These are phyloP conservation scores for Gastrolobium villosum DNA, from an alignment of 306 rosid genomes.

Conservation along the genomic window DNA sequence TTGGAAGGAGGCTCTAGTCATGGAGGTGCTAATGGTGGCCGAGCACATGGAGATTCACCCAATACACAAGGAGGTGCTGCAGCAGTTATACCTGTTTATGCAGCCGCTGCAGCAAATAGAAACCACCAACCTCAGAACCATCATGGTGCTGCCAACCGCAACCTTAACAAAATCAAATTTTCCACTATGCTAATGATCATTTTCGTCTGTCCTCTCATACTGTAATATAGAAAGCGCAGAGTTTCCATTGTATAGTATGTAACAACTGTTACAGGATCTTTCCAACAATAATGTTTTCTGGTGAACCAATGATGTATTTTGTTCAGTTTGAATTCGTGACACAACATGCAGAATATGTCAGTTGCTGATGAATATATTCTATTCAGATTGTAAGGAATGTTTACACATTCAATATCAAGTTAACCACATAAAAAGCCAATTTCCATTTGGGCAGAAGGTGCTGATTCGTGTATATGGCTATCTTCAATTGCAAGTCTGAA, in stretches of 20 bases:
- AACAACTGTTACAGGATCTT: constrained; percentile 8
- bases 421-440: neutral
- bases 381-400: neutral
- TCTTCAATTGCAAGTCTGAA: constrained; percentile 3
- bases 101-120: constrained; percentile 68
- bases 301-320: constrained; percentile 10
- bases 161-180: constrained; percentile 45
- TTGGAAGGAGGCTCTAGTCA: constrained; percentile 48
- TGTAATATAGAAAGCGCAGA: constrained; percentile 36
- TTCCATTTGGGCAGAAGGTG: constrained; percentile 26
- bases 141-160: constrained; percentile 57
- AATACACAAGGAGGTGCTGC: constrained; percentile 58
- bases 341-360: neutral
- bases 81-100: constrained; percentile 66
- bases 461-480: neutral
- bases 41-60: constrained; percentile 49
- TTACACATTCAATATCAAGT: constrained; percentile 17
- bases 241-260: neutral
- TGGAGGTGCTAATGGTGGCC: constrained; percentile 49
- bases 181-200: constrained; percentile 50
- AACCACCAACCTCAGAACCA: constrained; percentile 52
- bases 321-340: constrained; percentile 28
- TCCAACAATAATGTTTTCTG: constrained; percentile 11
- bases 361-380: constrained; percentile 23
- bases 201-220: constrained; percentile 50